Base-by-base conservation (phyloP, 345 rosid species). In the Eucalyptus cloeziana region DNA sequence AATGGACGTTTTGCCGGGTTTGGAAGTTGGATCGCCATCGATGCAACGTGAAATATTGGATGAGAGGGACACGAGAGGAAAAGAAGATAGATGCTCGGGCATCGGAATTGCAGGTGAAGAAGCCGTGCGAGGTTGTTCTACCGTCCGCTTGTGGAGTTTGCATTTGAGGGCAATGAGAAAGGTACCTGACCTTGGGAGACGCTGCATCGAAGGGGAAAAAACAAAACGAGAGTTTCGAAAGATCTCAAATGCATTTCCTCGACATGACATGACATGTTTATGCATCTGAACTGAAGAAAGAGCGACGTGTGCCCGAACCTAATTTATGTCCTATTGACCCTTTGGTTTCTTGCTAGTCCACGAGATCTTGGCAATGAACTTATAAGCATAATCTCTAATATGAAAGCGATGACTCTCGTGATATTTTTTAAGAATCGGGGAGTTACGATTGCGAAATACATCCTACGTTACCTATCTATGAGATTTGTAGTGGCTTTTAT, bases 271-370 rank as follows among this genome's bases (percentile, higher is more conserved):
- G 11, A 1, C 44, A 33, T 33, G 24, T 8, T 16, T 69, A 69
- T 33, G 21, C 24, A 69, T 69, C 43, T 33, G 40, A 69, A 69
- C 80, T 69, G 19, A 31, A 33, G 80, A 33, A 33, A 69, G 0
- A 33, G 21, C 3, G 13, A 33, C 19, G 3, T 21, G 13, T 31
- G 12, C 43, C 24, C 40, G 80, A 33, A 69, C 43, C 44, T 9
- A 69, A 8, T 31, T 3, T 16, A 4, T 7, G 13, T 69, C 13
- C 43, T 31, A 67, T 7, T 31, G 37, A 31, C 40, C 79, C 0
- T 31, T 31, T 15, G 44, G 13, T 33, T 31, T 69, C 13, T 69
- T 69, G 80, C 80, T 31, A 69, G 22, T 16, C 12, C 80, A 17
- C 40, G 6, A 31, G 13, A 69, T 31, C 80, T 69, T 33, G 80